phyloP scores from a whole-genome alignment of 768 basidiomycete species.

The Russula emetica region DNA sequence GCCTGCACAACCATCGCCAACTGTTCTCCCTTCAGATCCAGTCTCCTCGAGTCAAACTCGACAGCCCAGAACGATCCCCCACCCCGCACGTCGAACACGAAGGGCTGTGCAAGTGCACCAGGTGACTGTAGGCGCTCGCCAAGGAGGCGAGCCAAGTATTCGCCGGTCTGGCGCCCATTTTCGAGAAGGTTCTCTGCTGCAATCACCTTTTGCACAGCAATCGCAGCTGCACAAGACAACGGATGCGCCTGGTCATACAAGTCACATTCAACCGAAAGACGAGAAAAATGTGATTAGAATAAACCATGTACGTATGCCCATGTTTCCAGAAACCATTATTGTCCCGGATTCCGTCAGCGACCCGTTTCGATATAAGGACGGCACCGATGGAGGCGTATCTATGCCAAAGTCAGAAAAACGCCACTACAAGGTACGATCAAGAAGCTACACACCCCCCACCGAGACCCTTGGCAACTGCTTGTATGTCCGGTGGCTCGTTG shows the following conservation, averaged over 20 bases:
- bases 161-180: constrained; percentile 57
- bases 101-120: constrained; percentile 56
- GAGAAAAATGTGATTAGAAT: constrained; percentile 14
- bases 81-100: constrained; percentile 76
- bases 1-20: constrained; percentile 73
- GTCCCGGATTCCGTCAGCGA: constrained; percentile 64
- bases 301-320: constrained; percentile 80
- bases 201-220: constrained; percentile 78
- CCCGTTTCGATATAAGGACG: constrained; percentile 65
- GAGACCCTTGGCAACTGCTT: constrained; percentile 85
- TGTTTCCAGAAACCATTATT: constrained; percentile 76
- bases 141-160: constrained; percentile 53
- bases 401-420: constrained; percentile 11
- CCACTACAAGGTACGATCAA: neutral
- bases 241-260: constrained; percentile 54
- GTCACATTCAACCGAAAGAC: neutral
- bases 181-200: constrained; percentile 63
- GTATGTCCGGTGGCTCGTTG: constrained; percentile 73
- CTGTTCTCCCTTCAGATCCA: constrained; percentile 48
- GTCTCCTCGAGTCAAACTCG: constrained; percentile 68
- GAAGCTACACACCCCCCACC: constrained; percentile 66
- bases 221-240: constrained; percentile 68
- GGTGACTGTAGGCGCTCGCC: constrained; percentile 50
- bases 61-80: constrained; percentile 80
- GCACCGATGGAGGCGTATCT: constrained; percentile 84